phyloP scores from a whole-genome alignment of 2,329 filamentous ascomycete genomes.

The Phialemoniopsis sp. region DNA sequence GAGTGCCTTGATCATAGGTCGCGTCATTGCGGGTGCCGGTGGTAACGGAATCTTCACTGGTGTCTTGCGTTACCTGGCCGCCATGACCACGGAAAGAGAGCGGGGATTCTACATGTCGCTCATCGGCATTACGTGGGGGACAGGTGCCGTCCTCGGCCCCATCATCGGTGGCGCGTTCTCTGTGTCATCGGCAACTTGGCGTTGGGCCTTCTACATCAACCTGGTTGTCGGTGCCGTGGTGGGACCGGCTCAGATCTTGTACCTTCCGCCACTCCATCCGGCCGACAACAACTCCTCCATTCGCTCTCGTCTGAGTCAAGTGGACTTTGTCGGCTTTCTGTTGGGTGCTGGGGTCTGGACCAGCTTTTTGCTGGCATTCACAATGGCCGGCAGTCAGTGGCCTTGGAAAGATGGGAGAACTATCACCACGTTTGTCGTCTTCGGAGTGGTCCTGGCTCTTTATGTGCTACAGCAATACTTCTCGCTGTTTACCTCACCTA shows the following conservation, averaged over 20 bases:
- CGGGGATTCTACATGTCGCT: conserved; percentile 23
- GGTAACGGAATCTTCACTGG: conserved; percentile 23
- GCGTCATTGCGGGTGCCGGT: conserved; percentile 21
- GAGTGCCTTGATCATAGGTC: conserved; percentile 21
- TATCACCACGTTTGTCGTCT: conserved; percentile 40
- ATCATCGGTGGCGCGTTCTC: conserved; percentile 8
- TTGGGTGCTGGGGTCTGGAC: conserved; percentile 34
- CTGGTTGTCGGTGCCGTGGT: conserved; percentile 34
- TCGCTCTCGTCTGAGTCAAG: conserved; percentile 13
- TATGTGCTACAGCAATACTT: conserved; percentile 39
- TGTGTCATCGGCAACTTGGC: conserved; percentile 24
- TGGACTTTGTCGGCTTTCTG: conserved; percentile 42
- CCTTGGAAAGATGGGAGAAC: conserved; percentile 39
- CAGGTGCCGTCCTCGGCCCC: conserved; percentile 33
- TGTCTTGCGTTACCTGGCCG: conserved; percentile 19
- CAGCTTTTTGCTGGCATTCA: conserved; percentile 39
- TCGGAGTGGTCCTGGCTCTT: conserved; percentile 30
- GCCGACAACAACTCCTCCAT: neutral
- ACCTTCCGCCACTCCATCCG: conserved; percentile 23
- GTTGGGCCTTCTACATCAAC: conserved; percentile 46
- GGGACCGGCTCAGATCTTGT: conserved; percentile 38
- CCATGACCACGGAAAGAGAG: conserved; percentile 21
- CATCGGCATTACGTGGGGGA: conserved; percentile 25
- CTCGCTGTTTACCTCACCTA: conserved; percentile 29
- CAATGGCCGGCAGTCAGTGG: conserved; percentile 42